Base-by-base conservation (phyloP, 2,329 filamentous ascomycete genomes). In the Xylariaceae sp. region DNA sequence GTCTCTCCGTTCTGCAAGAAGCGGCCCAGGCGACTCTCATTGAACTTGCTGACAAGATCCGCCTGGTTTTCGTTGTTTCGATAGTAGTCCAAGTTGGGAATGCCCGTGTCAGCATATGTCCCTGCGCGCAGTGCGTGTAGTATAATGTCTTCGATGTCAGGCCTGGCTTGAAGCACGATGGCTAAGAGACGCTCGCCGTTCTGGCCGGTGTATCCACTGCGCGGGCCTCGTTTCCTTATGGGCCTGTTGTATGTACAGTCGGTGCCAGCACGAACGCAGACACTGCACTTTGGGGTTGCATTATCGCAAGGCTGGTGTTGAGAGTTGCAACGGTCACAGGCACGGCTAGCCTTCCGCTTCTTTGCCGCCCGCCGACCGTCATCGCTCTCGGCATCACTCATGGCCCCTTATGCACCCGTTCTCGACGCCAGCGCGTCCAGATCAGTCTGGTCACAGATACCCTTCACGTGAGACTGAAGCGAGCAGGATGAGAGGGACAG, bases 271-370 rank as follows among this genome's bases (percentile, higher is more conserved):
- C 66, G 64, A 48, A 71, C 69, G 47, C 74, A 77, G 40, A 76
- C 74, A 58, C 72, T 68, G 57, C 74, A 77, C 42, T 73, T 70
- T n/a, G 74, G 74, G 42, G 67, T 63, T 45, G 71, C 72, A 54
- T 77, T 77, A 62, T 77, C 74, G 60, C 74, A 77, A 6, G 74
- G 73, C 62, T 76, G 73, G 54, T 76, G 74, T 60, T 76, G 74
- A 48, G 73, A 70, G 55, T 76, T 75, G 55, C 73, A 76, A 43
- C 73, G 74, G 63, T 76, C 74, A 63, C 73, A 76, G 47, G 65
- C 66, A 33, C 65, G 64, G 45, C 64, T 67, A 36, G 66, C 65
- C 61, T 67, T 68, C 53, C 65, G 63, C 58, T 68, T 67, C 57
- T 74, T 76, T 51, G 48, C 56, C 42, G 55, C 46, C 54, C 59